Base-by-base conservation (phyloP, 1,284 basidiomycete species). In the Malassezia psittaci region DNA sequence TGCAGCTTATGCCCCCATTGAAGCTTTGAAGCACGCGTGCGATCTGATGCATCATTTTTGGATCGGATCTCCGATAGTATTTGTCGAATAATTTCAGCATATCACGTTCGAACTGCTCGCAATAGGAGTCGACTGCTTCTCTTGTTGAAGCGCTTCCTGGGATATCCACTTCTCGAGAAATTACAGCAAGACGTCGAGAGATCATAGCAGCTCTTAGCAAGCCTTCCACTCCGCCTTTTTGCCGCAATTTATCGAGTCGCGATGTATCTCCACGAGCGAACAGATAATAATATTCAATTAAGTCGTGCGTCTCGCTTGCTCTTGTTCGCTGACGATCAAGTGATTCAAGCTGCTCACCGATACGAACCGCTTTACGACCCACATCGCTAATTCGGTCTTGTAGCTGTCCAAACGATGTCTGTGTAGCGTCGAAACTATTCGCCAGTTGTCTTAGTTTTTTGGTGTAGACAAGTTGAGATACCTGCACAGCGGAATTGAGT, bases 21-120 rank as follows among this genome's bases (percentile, higher is more conserved):
- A 99, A 99, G 72, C 96, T 93, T 42, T 96, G 82, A 4, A 99
- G 78, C 2, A 90, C 94, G 77, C 91, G 88, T 1, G 94, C 93
- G 70, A 93, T 96, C 73, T 98, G 94, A 77, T 90, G 88, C 94
- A 99, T 99, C 85, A 94, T 89, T 76, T 91, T 91, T 0, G 94
- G 94, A 72, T 99, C 94, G 34, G 91, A 90, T 72, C 89, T 88
- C 50, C 90, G 83, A 77, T 96, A 96, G 69, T 72, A 71, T 36
- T 72, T 71, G 76, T 99, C 94, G 70, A 99, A 99, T 43, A 96
- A 79, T 70, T 87, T 85, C 52, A 98, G 82, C 83, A 96, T 93
- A 72, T 98, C 93, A 77, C 94, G 96, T 77, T 99, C 94, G 66
- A 98, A 98, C 70, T 87, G 87, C 77, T 99, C 94, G 77, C 91